Percentiles rank a stretch among this genome's conserved stretches.
These are phyloP conservation scores for Syzygium aromaticum DNA, from an alignment of 345 rosid species.

Conservation along the genomic window DNA sequence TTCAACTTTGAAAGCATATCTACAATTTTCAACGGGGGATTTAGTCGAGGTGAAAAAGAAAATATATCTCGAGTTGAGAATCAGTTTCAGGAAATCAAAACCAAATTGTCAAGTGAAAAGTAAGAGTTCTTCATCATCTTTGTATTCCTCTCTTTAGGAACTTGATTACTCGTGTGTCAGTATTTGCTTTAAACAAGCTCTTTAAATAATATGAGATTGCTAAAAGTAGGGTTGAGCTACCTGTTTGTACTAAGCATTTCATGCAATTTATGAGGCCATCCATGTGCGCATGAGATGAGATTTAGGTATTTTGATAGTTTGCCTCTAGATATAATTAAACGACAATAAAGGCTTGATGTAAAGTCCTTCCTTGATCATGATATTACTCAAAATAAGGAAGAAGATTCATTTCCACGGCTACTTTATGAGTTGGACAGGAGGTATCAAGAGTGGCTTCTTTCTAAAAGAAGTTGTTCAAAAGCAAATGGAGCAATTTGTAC, in stretches of 20 bases:
- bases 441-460: not conserved
- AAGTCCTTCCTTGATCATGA: not conserved
- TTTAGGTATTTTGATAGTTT: not conserved
- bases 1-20: not conserved
- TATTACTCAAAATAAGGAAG: not conserved
- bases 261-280: not conserved
- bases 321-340: not conserved
- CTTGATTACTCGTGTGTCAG: fast-evolving
- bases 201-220: not conserved
- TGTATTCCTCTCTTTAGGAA: not conserved
- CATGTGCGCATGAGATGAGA: not conserved
- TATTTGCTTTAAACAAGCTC: not conserved
- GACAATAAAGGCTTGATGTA: not conserved
- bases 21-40: not conserved
- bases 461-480: not conserved
- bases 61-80: not conserved
- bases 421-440: not conserved
- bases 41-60: not conserved
- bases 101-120: not conserved
- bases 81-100: not conserved
- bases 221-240: not conserved
- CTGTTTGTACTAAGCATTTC: not conserved
- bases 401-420: not conserved
- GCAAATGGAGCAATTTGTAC: not conserved
- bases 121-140: not conserved